These are phyloP conservation scores for Inga leiocalycina DNA, from an alignment of 306 rosid species.

Conservation along the genomic window DNA sequence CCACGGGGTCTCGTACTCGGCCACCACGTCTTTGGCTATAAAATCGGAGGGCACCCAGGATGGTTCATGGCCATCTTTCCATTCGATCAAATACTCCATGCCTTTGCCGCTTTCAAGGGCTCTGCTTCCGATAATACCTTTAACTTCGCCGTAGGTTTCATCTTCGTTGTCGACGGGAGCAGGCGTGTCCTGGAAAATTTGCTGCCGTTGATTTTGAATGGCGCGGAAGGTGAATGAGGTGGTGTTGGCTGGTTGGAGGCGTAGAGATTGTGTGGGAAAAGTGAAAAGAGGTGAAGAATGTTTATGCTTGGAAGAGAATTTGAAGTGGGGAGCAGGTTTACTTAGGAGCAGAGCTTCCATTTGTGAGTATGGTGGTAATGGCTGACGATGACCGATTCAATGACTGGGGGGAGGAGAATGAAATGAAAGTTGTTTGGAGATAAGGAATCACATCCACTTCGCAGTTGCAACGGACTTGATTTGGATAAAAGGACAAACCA, in stretches of 20 bases:
- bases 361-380: background rate
- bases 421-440: constrained; percentile 29
- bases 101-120: constrained; percentile 47
- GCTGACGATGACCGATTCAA: constrained; percentile 1
- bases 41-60: constrained; percentile 78
- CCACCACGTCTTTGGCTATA: constrained; percentile 76
- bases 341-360: constrained; percentile 72
- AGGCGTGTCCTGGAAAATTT: background rate
- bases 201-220: constrained; percentile 47
- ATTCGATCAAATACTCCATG: constrained; percentile 81
- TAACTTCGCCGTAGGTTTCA: constrained; percentile 76
- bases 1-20: constrained; percentile 88
- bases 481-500: background rate
- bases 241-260: constrained; percentile 37
- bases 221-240: constrained; percentile 29
- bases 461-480: background rate
- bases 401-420: background rate
- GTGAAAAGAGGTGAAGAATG: constrained; percentile 20
- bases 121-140: constrained; percentile 75
- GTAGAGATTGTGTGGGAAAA: constrained; percentile 21
- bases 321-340: constrained; percentile 67
- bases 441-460: constrained; percentile 77
- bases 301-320: constrained; percentile 41
- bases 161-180: constrained; percentile 39
- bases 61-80: constrained; percentile 86